Evolutionary conservation across 306 rosid species (phyloP), one percentile per base, ranked within the genome.

Genomic region (Purshia tridentata): DNA sequence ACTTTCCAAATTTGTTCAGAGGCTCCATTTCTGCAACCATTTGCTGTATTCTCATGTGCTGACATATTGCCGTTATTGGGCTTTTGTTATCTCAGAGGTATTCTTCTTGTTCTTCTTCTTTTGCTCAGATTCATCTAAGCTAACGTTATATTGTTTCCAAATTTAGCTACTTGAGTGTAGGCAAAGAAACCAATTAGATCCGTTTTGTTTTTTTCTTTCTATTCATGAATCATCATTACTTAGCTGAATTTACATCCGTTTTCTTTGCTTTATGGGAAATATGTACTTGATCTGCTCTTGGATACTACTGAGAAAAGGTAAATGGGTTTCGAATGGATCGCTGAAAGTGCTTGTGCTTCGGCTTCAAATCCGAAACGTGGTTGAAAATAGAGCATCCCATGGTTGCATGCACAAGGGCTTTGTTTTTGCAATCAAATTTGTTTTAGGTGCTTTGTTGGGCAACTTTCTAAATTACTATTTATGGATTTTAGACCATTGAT

Each of bases 21-120:
- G 40, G 12, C 29, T 23, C 6, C 13, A 13, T 11, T 23, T 58
- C 18, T 14, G 40, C 46, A 15, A 16, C 66, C 3, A 16, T 14
- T 37, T 19, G 35, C 20, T 18, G 29, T 20, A 18, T 9, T 8
- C 20, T 9, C 9, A 29, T 6, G 35, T 59, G 65, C 11, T 59
- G 65, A 40, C 45, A 8, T 29, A 29, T 56, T n/a, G n/a, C n/a
- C n/a, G n/a, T n/a, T n/a, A n/a, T 35, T 59, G 12, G 20, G 20
- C 65, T 3, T 42, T 35, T 59, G 29, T 35, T 44, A 6, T 59
- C 45, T 59, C 65, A 59, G 65, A 59, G 65, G 65, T 59, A 59
- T 3, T 6, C 19, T 12, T 59, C 65, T 59, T 6, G 2, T 29
- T 29, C 65, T 59, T 6, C 35, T 29, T 29, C 35, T 29, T 29